phyloP scores from a whole-genome alignment of 768 basidiomycete species.

The Lyophyllum semitale region DNA sequence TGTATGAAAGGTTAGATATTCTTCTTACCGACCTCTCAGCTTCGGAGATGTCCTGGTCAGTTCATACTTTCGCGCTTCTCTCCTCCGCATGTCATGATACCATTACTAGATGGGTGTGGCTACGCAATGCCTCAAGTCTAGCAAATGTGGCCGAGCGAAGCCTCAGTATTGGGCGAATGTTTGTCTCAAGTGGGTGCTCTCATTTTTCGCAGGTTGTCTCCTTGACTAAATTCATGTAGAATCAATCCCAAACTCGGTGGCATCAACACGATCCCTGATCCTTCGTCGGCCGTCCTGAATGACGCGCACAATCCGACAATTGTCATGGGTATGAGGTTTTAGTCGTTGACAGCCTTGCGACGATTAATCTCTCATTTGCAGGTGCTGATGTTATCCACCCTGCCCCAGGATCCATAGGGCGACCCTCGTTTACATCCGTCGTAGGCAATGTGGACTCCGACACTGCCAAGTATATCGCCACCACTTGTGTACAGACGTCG shows the following conservation, averaged over 20 bases:
- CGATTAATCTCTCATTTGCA: constrained; percentile 19
- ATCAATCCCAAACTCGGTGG: constrained; percentile 86
- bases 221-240: constrained; percentile 34
- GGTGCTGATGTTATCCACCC: constrained; percentile 84
- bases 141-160: constrained; percentile 65
- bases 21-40: constrained; percentile 15
- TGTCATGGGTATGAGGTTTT: constrained; percentile 58
- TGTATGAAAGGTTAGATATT: background rate
- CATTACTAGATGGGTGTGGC: constrained; percentile 69
- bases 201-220: background rate
- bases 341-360: background rate
- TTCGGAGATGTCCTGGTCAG: constrained; percentile 58
- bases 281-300: constrained; percentile 55
- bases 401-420: constrained; percentile 67
- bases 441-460: constrained; percentile 76
- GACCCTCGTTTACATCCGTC: constrained; percentile 76
- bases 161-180: constrained; percentile 83
- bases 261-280: constrained; percentile 74
- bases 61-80: background rate
- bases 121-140: constrained; percentile 75
- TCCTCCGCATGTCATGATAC: background rate
- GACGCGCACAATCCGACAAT: constrained; percentile 75
- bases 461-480: constrained; percentile 63
- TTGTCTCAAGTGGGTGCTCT: constrained; percentile 63
- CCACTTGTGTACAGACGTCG: constrained; percentile 56